Percentiles rank a stretch among this genome's conserved stretches.
Conservation (phyloP, 208 protist species). For the Naegleria lovaniensis region DNA sequence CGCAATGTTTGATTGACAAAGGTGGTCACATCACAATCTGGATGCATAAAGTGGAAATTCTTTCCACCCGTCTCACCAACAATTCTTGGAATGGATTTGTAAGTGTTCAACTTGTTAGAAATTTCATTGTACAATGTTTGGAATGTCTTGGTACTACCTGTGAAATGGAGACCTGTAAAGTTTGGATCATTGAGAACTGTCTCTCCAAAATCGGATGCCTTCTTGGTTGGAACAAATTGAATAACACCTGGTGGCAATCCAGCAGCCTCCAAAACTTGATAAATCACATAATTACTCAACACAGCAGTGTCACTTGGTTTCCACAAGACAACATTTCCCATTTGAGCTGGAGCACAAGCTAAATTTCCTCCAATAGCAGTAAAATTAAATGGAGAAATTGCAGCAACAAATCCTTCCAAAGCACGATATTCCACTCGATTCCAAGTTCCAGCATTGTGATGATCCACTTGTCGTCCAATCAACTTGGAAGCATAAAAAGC, state of each 20-base stretch:
- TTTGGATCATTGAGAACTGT: constrained; percentile 42
- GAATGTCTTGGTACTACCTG: constrained; percentile 85
- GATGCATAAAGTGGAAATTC: constrained; percentile 92
- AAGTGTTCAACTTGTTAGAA: constrained; percentile 72
- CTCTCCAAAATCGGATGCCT: constrained; percentile 41
- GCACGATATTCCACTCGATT: constrained; percentile 89
- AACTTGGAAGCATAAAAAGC: constrained; percentile 82
- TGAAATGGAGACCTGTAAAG: constrained; percentile 89
- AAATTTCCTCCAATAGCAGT: constrained; percentile 94
- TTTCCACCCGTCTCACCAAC: constrained; percentile 92
- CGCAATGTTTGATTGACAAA: constrained; percentile 74
- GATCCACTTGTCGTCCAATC: constrained; percentile 70
- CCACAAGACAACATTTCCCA: constrained; percentile 93
- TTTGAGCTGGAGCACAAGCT: constrained; percentile 80
- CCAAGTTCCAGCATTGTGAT: constrained; percentile 69
- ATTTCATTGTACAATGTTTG: constrained; percentile 80
- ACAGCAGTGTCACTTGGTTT: constrained; percentile 78
- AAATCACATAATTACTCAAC: constrained; percentile 78
- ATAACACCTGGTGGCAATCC: constrained; percentile 90
- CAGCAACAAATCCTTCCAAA: constrained; percentile 89
- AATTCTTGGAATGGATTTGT: constrained; percentile 84
- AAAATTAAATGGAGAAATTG: constrained; percentile 96
- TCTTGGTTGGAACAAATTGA: constrained; percentile 72
- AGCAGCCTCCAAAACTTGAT: constrained; percentile 83
- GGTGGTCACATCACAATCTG: constrained; percentile 69